Base-by-base conservation (phyloP, 1,139 yeast genomes). In the Yamadazyma sp. region DNA sequence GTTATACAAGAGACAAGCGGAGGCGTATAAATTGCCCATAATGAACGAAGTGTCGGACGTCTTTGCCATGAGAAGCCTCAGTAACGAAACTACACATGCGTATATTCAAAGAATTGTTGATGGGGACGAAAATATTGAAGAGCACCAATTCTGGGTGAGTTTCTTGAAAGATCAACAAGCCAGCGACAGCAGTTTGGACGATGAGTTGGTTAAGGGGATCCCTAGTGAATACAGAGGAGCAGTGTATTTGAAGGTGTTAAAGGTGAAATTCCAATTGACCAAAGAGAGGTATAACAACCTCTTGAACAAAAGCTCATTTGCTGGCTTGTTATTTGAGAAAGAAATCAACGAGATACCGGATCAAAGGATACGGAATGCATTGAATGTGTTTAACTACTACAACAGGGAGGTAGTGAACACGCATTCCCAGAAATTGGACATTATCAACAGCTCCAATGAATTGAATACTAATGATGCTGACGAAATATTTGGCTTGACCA, bases 41-140 rank as follows among this genome's bases (percentile, higher is more conserved):
- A 57, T 67, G 61, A 65, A 67, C 42, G 71, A 70, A 41, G 52
- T 57, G 16, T 61, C 68, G 5, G 75, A 69, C 31, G 51, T 57
- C 10, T 60, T 62, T 41, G 44, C 55, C 4, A 35, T 40, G 4
- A 40, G 40, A 12, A 48, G 45, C 29, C 36, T 48, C 20, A 36
- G 39, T 14, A 45, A 43, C 7, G 45, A 39, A 7, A n/a, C 36
- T 2, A 33, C 43, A 15, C 29, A 29, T 13, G 31, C 31, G 7
- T 40, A 38, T 26, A 20, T 44, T 3, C 41, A 40, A 9, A 27
- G 24, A 9, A 13, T 37, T 1, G 10, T 32, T 3, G 16, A 14
- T 11, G 10, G 15, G n/a, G 24, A 23, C 11, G 25, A 27, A 9
- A 3, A 12, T 13, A 23, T 33, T 6, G 30, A 24, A 4, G 35